Evolutionary conservation across 139 green algal genomes (phyloP), one percentile per base, ranked within the genome.

Genomic region (Astrephomene gubernaculifera): DNA sequence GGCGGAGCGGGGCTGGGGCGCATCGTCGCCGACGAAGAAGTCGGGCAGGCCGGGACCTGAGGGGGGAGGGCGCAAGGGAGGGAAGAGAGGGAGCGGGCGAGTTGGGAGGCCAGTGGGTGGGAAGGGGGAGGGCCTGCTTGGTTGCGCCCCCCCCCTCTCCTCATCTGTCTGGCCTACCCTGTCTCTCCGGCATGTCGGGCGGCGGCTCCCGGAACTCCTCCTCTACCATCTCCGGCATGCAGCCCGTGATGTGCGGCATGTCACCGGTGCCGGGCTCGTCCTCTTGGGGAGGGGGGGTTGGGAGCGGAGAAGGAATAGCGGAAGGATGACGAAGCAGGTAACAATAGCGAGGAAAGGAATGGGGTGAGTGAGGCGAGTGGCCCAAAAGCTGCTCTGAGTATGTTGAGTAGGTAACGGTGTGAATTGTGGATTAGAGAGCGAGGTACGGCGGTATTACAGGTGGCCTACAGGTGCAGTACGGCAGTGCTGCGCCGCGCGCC

Each of bases 191-290:
- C 31, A 27, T 2, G 64, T 45, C 4, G 14, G 1, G 6, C 5
- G 27, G 17, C 45, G 1, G 19, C 5, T 49, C 76, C 1, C 33
- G 35, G 44, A 81, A 81, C 39, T 53, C 61, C 5, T 45, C 76
- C 61, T 83, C 76, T 41, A 83, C 76, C 49, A 38, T 35, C 12
- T 73, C 76, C 1, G n/a, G 41, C 27, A 67, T 67, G 43, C 19
- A 27, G 22, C 43, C 63, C 8, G 38, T 60, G 22, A 74, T 52
- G 63, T 84, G 78, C 17, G 78, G 78, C 78, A 74, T 64, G 63
- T 75, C 78, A 7, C 63, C 63, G 4, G 78, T 74, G 31, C 78
- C 78, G 8, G 78, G 78, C 78, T 84, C 78, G n/a, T 65, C 63
- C 61, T 84, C 78, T 84, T 38, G 6, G 65, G 19, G 69, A 2